Base-by-base conservation (phyloP, 306 rosid genomes). In the Gleditsia sinensis region DNA sequence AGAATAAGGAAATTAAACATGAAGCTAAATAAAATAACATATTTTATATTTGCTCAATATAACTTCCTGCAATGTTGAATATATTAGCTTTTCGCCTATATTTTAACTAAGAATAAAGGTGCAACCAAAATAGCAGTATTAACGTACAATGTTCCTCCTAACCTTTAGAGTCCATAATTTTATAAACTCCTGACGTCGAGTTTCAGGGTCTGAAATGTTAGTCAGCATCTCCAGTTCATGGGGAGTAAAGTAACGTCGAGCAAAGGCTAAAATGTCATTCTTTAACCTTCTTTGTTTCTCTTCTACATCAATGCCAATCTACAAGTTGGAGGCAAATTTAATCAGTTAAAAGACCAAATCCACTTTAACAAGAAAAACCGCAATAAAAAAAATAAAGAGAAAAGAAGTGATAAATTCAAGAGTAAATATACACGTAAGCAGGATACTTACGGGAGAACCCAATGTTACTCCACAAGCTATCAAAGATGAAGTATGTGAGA, bases 251-350 rank as follows among this genome's bases (percentile, higher is more conserved):
- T 85, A 94, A 57, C 97, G 87, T 63, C 79, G 75, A 25, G 96
- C 97, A 79, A 94, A 94, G 36, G 90, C 84, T 81, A 94, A 74
- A 67, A 87, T 67, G 76, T 84, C 76, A 81, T 84, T 90, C 80
- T 87, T 94, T 69, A 88, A 81, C 59, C 69, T 91, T 85, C 98
- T 74, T 34, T 83, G 75, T 76, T 94, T 91, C 72, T 88, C 95
- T 83, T 94, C 98, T 75, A 90, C 93, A 82, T 94, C 98, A 46
- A 94, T 81, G 53, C 96, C 98, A 67, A 94, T 91, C 97, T 94
- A 79, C 50, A 85, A 74, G 39, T 9, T 33, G 43, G 57, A 48
- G 54, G 49, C 28, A 49, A 78, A 65, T 73, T 75, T 36, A 57
- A 53, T 73, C 43, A 51, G 78, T 71, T 25, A 51, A 84, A 68